Evolutionary conservation across 2,329 filamentous ascomycete species (phyloP).

Genomic region (Thielaviopsis populi): DNA sequence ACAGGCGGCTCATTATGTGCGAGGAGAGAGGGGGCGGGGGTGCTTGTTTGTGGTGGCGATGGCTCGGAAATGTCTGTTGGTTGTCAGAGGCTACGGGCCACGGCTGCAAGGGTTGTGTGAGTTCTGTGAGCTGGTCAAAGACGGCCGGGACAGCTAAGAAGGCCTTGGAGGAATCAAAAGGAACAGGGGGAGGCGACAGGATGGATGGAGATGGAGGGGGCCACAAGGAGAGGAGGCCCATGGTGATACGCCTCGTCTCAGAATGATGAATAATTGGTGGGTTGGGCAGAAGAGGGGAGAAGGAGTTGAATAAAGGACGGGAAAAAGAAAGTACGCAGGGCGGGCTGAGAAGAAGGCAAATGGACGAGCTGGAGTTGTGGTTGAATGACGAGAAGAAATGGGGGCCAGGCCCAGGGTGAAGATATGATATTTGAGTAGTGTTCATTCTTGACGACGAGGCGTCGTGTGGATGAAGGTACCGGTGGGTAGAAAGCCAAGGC

Average conservation of each 20-base stretch:
- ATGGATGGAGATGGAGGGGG: too few species aligned
- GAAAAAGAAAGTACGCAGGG: background rate
- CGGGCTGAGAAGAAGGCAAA: background rate
- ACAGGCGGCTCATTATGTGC: background rate
- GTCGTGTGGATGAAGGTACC: too few species aligned
- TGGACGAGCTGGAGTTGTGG: background rate
- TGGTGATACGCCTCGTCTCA: constrained; percentile 5
- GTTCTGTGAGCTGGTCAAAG: background rate
- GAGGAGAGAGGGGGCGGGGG: background rate
- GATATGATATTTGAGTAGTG: background rate
- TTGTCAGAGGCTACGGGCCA: background rate
- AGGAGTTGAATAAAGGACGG: background rate
- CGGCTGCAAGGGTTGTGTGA: too few species aligned
- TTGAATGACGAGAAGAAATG: background rate
- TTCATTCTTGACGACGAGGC: background rate
- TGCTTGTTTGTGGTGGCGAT: background rate
- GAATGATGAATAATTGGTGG: background rate
- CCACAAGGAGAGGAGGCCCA: background rate
- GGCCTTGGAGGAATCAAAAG: constrained; percentile 2
- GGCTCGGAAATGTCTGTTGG: background rate
- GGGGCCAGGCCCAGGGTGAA: background rate
- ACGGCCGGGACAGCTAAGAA: background rate
- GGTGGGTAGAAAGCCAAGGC: too few species aligned
- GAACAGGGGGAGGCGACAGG: constrained; percentile 5
- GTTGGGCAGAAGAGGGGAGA: background rate